Base-by-base conservation (phyloP, 2,329 filamentous ascomycete genomes). In the Cercospora nicotianae region DNA sequence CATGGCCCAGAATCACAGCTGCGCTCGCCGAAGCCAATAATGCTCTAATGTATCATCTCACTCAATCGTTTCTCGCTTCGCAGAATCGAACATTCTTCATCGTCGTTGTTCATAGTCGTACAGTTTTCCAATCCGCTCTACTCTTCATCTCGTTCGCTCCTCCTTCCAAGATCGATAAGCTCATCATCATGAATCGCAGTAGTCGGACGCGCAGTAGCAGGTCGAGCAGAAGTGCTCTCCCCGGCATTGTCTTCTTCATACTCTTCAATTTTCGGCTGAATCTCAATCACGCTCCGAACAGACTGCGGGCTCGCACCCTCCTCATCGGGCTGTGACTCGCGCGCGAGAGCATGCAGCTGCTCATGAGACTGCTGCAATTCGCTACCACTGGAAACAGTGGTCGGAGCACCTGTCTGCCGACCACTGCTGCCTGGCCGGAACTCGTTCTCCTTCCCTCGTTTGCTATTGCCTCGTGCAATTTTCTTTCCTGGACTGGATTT, bases 401-500 rank as follows among this genome's bases (percentile, higher is more conserved):
- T 68, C 10, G 66, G 61, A 31, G 60, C 45, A 26, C 64, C 65
- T 18, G 53, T 68, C 20, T 65, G 60, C 18, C 55, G 58, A 9
- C 65, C 67, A 45, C 60, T 66, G 48, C 69, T 72, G 7, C 64
- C 67, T 1, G 71, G 70, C 23, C 68, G 63, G 3, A 64, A 45
- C 26, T 73, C 71, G 26, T 51, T 58, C 48, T 72, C 72, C 55
- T 73, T 75, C 2, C 69, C 72, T 36, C 67, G 70, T 62, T 67
- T 68, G 31, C 66, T 66, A 28, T 63, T 67, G 64, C 23, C 64
- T 55, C 70, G 68, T 30, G 66, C 66, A 12, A 69, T 23, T 8
- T 68, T 55, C 65, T 76, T 77, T 36, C 70, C 74, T 13, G 75
- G 75, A 67, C 73, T 76, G 45, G 70, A 70, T 48, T 68, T 67